Evolutionary conservation across 1,284 basidiomycete species (phyloP).

Genomic region (Pseudozyma sp.): DNA sequence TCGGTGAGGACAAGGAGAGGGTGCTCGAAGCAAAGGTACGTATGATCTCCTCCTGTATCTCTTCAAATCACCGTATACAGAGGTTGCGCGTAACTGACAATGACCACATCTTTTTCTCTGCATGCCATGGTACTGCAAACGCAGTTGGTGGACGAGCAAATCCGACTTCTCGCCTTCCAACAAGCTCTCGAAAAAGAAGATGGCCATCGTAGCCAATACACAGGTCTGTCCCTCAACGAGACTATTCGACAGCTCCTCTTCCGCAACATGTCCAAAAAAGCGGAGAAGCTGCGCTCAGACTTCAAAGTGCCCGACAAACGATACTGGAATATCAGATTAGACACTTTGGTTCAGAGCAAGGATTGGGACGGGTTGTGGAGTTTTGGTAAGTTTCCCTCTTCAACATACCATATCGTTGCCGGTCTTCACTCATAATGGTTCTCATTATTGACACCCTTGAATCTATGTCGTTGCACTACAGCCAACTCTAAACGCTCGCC

Average conservation of each 20-base stretch:
- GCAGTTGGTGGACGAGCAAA: slow-evolving; percentile 90
- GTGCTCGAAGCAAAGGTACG: slow-evolving; percentile 87
- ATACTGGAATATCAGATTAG: slow-evolving; percentile 57
- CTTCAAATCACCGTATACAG: not conserved
- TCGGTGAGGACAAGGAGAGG: slow-evolving; percentile 91
- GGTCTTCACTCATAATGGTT: not conserved
- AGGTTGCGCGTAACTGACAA: not conserved
- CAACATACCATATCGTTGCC: not conserved
- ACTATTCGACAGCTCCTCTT: slow-evolving; percentile 61
- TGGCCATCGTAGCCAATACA: slow-evolving; percentile 71
- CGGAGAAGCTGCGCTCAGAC: slow-evolving; percentile 63
- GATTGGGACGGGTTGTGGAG: slow-evolving; percentile 60
- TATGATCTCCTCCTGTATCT: not conserved
- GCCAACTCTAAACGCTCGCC: slow-evolving; percentile 77
- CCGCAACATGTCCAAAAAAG: slow-evolving; percentile 56
- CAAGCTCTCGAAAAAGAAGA: slow-evolving; percentile 87
- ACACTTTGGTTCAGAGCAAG: slow-evolving; percentile 45
- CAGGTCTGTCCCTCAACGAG: slow-evolving; percentile 57
- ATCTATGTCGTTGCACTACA: not conserved
- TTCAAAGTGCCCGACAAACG: slow-evolving; percentile 63
- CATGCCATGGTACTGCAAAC: not conserved
- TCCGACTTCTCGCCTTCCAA: slow-evolving; percentile 81
- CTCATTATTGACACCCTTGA: not conserved
- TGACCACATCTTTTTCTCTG: not conserved
- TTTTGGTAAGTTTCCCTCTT: slow-evolving; percentile 24